Evolutionary conservation across 495 filamentous ascomycete species (phyloP).

Genomic region (Aspergillus hancockii): DNA sequence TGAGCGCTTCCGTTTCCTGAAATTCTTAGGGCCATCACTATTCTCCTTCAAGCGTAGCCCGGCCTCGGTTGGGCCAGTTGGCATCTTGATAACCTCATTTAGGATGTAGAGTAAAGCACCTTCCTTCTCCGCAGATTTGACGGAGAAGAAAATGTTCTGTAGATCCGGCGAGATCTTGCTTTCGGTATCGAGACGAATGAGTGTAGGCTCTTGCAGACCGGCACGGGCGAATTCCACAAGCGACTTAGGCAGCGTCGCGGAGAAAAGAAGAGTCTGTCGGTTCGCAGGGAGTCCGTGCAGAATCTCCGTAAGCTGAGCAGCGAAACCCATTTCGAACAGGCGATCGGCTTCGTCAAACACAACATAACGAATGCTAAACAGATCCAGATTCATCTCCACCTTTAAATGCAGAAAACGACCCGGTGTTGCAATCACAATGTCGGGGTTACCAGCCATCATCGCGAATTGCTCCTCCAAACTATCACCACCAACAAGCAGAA

Average conservation of each 20-base stretch:
- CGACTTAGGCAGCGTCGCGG: conserved; percentile 88
- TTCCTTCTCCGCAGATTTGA: conserved; percentile 92
- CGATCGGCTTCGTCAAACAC: conserved; percentile 98
- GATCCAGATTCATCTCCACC: conserved; percentile 89
- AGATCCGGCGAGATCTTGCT: conserved; percentile 94
- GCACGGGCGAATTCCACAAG: conserved; percentile 95
- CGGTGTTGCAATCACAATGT: conserved; percentile 94
- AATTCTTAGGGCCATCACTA: conserved; percentile 49
- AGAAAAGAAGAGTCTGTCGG: conserved; percentile 90
- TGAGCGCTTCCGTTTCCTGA: conserved; percentile 68
- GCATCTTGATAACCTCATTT: conserved; percentile 90
- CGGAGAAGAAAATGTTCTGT: conserved; percentile 87
- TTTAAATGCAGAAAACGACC: conserved; percentile 94
- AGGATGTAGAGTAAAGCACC: conserved; percentile 86
- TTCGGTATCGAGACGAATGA: conserved; percentile 88
- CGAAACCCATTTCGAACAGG: conserved; percentile 98
- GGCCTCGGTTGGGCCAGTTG: conserved; percentile 67
- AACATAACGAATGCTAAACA: conserved; percentile 83
- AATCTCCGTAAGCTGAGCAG: conserved; percentile 89
- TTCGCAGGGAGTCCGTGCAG: conserved; percentile 79
- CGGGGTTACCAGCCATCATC: conserved; percentile 89
- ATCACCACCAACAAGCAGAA: conserved; percentile 92
- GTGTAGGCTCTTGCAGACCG: conserved; percentile 82
- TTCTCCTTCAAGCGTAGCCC: conserved; percentile 37
- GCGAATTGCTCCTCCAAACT: conserved; percentile 94